Evolutionary conservation across 2,329 filamentous ascomycete genomes (phyloP).

Genomic region (Orbilia quercus): DNA sequence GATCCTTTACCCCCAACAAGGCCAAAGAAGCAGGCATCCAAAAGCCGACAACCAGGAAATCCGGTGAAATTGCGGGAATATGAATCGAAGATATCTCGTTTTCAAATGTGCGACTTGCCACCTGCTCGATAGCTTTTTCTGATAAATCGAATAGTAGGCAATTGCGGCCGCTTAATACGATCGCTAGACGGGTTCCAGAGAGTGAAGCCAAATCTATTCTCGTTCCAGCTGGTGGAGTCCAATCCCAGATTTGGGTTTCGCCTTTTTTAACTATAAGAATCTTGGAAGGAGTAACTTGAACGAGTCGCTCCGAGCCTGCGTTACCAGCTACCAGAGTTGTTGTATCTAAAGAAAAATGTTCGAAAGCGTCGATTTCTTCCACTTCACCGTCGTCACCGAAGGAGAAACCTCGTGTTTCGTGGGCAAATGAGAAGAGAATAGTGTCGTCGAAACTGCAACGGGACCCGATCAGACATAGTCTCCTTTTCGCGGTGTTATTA

Average conservation of each 20-base stretch:
- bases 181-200: constrained; percentile 8
- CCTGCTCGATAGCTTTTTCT: constrained; percentile 67
- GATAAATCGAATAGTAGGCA: constrained; percentile 44
- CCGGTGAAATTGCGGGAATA: constrained; percentile 72
- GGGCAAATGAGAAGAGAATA: constrained; percentile 81
- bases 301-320: constrained; percentile 71
- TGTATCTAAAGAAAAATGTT: constrained; percentile 75
- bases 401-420: constrained; percentile 83
- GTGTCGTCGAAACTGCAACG: constrained; percentile 70
- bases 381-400: constrained; percentile 81
- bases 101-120: constrained; percentile 72
- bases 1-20: constrained; percentile 74
- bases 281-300: constrained; percentile 79
- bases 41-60: constrained; percentile 83
- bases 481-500: background rate
- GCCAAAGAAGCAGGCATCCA: constrained; percentile 85
- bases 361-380: constrained; percentile 83
- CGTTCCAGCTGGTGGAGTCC: constrained; percentile 68
- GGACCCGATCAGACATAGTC: background rate
- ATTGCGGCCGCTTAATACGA: constrained; percentile 29
- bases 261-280: constrained; percentile 71
- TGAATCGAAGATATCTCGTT: constrained; percentile 85
- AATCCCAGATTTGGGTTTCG: constrained; percentile 70
- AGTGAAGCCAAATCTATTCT: constrained; percentile 45
- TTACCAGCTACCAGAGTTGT: constrained; percentile 79